Conservation (phyloP, 2,329 filamentous ascomycete species). For the Xylaria digitata region DNA sequence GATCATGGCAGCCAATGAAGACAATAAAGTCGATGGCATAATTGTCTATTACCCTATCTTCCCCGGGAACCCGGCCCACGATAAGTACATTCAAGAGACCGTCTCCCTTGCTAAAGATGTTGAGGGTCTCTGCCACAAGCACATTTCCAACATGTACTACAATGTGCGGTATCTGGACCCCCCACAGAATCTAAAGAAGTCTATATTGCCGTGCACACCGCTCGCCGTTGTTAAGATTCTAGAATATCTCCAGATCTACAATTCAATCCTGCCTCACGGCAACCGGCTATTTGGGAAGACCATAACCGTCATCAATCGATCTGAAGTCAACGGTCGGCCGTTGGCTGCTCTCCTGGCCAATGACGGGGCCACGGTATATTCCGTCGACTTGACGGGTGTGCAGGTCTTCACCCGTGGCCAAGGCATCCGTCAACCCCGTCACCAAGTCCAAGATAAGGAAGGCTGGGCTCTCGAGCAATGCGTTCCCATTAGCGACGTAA, state of each 20-base stretch:
- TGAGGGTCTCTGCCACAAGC: conserved; percentile 91
- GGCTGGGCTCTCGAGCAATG: conserved; percentile 84
- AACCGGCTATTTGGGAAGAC: conserved; percentile 94
- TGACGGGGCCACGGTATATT: conserved; percentile 95
- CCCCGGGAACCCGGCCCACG: conserved; percentile 79
- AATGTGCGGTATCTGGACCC: conserved; percentile 94
- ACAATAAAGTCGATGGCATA: conserved; percentile 82
- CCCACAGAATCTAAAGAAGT: conserved; percentile 82
- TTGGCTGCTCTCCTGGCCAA: conserved; percentile 94
- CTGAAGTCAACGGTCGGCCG: conserved; percentile 93
- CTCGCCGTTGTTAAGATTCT: conserved; percentile 97
- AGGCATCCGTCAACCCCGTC: conserved; percentile 84
- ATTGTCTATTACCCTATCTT: conserved; percentile 99
- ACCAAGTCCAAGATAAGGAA: conserved; percentile 87
- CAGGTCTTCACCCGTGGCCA: conserved; percentile 92
- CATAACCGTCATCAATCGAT: conserved; percentile 95
- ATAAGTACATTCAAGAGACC: conserved; percentile 95
- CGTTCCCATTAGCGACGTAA: conserved; percentile 88
- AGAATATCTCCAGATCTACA: conserved; percentile 96
- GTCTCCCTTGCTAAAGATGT: conserved; percentile 93
- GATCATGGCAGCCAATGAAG: conserved; percentile 85
- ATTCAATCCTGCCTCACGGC: conserved; percentile 90
- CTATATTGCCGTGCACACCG: conserved; percentile 93
- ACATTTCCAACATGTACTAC: conserved; percentile 99
- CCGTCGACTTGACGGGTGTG: conserved; percentile 89